A percentile compares a stretch with the other conserved stretches of the same genome.
phyloP scores from a whole-genome alignment of 1,284 basidiomycete genomes.

The Cutaneotrichosporon sp. region DNA sequence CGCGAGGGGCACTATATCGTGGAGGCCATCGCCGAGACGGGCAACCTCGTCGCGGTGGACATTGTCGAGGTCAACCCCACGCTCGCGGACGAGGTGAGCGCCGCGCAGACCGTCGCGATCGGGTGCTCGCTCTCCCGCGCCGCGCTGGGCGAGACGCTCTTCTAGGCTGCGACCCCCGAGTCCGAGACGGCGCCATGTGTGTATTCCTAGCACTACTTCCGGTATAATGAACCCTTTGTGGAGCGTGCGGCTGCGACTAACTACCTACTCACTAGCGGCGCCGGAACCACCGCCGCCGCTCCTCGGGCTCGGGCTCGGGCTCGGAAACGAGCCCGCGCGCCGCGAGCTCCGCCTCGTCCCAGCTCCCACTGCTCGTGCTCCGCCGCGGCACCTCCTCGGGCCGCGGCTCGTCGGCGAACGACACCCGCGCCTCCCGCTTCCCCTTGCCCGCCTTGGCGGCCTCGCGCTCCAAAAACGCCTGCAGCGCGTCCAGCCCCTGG shows the following conservation, averaged over 20 bases:
- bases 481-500: neutral
- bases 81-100: conserved; percentile 67
- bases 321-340: neutral
- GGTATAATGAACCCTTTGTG: conserved; percentile 11
- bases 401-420: neutral
- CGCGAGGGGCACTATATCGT: conserved; percentile 91
- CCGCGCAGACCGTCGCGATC: conserved; percentile 85
- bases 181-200: neutral
- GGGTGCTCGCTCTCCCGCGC: conserved; percentile 90
- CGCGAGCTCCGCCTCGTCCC: neutral
- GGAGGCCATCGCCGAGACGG: conserved; percentile 92
- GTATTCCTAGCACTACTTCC: neutral
- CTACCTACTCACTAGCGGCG: neutral
- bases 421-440: neutral
- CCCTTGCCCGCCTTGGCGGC: neutral
- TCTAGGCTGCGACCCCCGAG: too few relatives aligned
- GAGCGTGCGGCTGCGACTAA: neutral
- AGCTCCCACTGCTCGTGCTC: neutral
- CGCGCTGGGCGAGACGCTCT: conserved; percentile 72
- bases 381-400: neutral
- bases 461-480: neutral
- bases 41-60: conserved; percentile 85
- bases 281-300: neutral
- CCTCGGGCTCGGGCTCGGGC: neutral
- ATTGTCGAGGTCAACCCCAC: conserved; percentile 98